Percentiles rank a stretch among this genome's conserved stretches.
Evolutionary conservation across 139 green algal species (phyloP).

Genomic region (Trebouxia sp.): DNA sequence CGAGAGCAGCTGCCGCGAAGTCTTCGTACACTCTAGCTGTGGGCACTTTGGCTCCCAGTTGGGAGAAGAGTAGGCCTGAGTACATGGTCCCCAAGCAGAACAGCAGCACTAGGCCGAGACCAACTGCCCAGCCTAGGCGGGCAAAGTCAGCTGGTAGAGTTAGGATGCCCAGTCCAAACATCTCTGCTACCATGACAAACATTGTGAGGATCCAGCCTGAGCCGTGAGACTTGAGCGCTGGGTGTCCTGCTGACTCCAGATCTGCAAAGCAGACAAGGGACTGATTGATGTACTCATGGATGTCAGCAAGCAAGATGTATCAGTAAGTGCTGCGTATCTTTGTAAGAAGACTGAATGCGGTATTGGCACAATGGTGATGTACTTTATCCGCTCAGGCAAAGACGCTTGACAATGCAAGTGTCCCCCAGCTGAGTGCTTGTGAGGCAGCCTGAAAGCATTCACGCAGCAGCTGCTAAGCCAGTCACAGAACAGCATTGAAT

Average conservation of each 20-base stretch:
- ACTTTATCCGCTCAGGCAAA: too few relatives aligned
- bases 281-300: not conserved
- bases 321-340: too few relatives aligned
- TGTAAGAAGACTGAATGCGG: too few relatives aligned
- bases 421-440: too few relatives aligned
- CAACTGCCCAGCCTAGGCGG: conserved; percentile 41
- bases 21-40: conserved; percentile 45
- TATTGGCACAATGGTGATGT: too few relatives aligned
- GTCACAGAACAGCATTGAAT: too few relatives aligned
- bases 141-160: conserved; percentile 40
- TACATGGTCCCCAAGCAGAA: conserved; percentile 41
- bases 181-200: conserved; percentile 24
- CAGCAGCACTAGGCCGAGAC: conserved; percentile 13
- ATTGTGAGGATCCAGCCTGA: conserved; percentile 24
- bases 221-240: not conserved
- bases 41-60: conserved; percentile 30
- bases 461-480: too few relatives aligned
- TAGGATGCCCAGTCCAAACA: conserved; percentile 36
- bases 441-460: too few relatives aligned
- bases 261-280: not conserved
- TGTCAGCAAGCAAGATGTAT: not conserved
- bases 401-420: too few relatives aligned
- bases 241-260: not conserved
- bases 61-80: conserved; percentile 43
- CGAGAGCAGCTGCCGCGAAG: conserved; percentile 39